Conservation (phyloP, 2,329 filamentous ascomycete species). For the Sarocladiaceae sp. region DNA sequence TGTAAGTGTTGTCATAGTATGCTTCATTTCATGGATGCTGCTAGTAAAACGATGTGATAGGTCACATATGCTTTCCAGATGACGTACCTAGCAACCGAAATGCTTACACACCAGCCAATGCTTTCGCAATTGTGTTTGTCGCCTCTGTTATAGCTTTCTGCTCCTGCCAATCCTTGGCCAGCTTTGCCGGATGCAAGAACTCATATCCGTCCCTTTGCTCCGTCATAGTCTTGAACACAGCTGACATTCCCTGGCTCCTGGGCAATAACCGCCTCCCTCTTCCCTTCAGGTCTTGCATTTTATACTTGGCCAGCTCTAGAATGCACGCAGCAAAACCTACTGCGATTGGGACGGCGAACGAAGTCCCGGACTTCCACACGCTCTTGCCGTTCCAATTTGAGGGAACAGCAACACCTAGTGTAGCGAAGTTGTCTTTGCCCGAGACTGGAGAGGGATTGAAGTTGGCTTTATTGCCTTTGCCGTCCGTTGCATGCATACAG, state of each 20-base stretch:
- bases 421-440: conserved; percentile 10
- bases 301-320: neutral
- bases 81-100: neutral
- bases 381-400: conserved; percentile 4
- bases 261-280: neutral
- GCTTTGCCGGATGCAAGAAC: neutral
- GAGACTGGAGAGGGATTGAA: conserved; percentile 10
- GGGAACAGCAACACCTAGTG: conserved; percentile 8
- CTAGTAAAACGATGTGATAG: no score
- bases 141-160: neutral
- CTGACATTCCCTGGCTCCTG: neutral
- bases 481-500: conserved; percentile 15
- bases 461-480: conserved; percentile 10
- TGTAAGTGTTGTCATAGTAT: no score
- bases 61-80: neutral
- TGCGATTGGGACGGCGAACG: conserved; percentile 14
- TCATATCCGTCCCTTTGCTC: conserved; percentile 3
- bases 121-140: neutral
- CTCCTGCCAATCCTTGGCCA: neutral
- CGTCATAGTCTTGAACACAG: neutral
- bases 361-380: conserved; percentile 12
- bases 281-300: neutral
- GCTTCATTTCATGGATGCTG: no score
- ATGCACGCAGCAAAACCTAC: conserved; percentile 13
- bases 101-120: neutral